phyloP scores from a whole-genome alignment of 768 basidiomycete species.

The Agrocybe praecox region DNA sequence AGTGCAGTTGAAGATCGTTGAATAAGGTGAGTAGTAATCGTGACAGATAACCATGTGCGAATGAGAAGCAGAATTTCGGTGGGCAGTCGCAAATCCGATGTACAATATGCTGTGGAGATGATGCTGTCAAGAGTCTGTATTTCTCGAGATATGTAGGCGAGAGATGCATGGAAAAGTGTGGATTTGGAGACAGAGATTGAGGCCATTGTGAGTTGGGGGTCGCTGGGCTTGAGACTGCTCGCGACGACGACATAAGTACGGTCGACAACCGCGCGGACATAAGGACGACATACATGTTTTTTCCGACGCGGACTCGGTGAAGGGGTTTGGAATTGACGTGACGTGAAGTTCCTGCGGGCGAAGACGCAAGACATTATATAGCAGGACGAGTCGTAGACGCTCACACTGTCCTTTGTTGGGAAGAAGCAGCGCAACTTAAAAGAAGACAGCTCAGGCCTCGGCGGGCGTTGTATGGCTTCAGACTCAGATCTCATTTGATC shows the following conservation, averaged over 20 bases:
- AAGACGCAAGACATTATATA: conserved; percentile 19
- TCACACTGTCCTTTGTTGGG: conserved; percentile 21
- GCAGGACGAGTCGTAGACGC: conserved; percentile 6
- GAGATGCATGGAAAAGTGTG: conserved; percentile 52
- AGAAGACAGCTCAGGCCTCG: conserved; percentile 14
- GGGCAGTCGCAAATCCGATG: conserved; percentile 35
- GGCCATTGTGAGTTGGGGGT: conserved; percentile 18
- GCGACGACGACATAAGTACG: conserved; percentile 14
- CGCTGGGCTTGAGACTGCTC: neutral
- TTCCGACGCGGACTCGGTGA: conserved; percentile 15
- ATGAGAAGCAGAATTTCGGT: conserved; percentile 56
- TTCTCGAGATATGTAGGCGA: conserved; percentile 50
- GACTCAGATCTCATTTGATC: conserved; percentile 17
- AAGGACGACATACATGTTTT: conserved; percentile 16
- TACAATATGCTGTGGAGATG: conserved; percentile 22
- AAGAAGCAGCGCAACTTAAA: conserved; percentile 21
- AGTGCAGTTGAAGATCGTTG: conserved; percentile 44
- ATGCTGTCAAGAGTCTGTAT: conserved; percentile 43
- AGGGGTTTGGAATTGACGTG: conserved; percentile 30
- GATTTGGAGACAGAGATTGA: conserved; percentile 40
- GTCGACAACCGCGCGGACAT: conserved; percentile 17
- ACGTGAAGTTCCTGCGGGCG: conserved; percentile 36
- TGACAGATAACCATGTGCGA: conserved; percentile 46
- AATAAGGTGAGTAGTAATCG: conserved; percentile 43
- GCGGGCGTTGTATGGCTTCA: conserved; percentile 9